phyloP scores from a whole-genome alignment of 1,284 basidiomycete genomes.

The Pseudozyma tsukubaensis region DNA sequence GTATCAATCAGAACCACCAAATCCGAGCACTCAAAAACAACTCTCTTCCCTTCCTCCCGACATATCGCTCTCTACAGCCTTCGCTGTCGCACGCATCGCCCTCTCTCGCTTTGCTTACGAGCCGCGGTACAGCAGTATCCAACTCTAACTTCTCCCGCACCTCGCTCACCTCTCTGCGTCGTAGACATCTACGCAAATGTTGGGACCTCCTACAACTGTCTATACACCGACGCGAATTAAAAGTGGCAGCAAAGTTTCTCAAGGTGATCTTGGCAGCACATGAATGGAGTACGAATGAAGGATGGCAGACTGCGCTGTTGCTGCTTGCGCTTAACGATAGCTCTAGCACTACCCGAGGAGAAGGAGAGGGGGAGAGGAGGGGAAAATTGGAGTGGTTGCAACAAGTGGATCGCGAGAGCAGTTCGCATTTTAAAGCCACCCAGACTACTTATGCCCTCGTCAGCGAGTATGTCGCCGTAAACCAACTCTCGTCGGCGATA shows the following conservation, averaged over 20 bases:
- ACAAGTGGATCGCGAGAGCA: slow-evolving; percentile 13
- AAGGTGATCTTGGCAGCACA: slow-evolving; percentile 23
- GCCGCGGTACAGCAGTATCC: neutral
- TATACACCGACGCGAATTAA: slow-evolving; percentile 15
- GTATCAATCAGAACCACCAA: slow-evolving; percentile 27
- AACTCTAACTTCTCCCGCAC: slow-evolving; percentile 5
- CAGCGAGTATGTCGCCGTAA: slow-evolving; percentile 15
- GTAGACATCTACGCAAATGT: slow-evolving; percentile 25
- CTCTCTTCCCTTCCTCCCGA: slow-evolving; percentile 17
- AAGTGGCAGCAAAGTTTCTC: slow-evolving; percentile 18
- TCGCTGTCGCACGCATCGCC: slow-evolving; percentile 22
- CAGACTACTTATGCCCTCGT: slow-evolving; percentile 19
- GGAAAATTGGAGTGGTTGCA: slow-evolving; percentile 15
- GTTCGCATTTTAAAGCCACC: slow-evolving; percentile 17
- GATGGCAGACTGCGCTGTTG: slow-evolving; percentile 11
- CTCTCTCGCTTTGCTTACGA: slow-evolving; percentile 14
- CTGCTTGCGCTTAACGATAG: neutral
- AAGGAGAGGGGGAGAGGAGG: neutral
- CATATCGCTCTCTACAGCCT: slow-evolving; percentile 21
- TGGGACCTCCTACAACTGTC: slow-evolving; percentile 27
- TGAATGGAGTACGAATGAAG: slow-evolving; percentile 30
- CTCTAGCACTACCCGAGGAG: neutral
- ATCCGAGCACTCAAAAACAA: slow-evolving; percentile 38
- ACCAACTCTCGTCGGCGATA: slow-evolving; percentile 26
- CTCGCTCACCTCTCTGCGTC: slow-evolving; percentile 14